Evolutionary conservation across 2,329 filamentous ascomycete species (phyloP).

Genomic region (Clonostachys chloroleuca): DNA sequence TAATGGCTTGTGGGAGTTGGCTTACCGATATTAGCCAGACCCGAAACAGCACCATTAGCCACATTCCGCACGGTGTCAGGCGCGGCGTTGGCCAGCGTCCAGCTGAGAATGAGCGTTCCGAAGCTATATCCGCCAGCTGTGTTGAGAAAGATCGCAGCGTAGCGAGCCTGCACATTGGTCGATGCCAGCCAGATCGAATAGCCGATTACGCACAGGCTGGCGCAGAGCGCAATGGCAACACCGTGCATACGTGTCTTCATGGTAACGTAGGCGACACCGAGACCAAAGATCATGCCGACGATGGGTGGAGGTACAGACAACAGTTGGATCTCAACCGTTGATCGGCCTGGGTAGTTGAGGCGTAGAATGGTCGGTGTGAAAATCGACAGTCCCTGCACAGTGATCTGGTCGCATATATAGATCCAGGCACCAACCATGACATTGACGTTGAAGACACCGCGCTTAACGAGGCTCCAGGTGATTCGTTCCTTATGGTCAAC

Average conservation of each 20-base stretch:
- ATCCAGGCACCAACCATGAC: slow-evolving; percentile 28
- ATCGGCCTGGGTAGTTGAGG: slow-evolving; percentile 15
- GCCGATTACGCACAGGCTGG: slow-evolving; percentile 12
- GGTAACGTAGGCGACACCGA: slow-evolving; percentile 14
- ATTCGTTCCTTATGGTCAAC: slow-evolving; percentile 42
- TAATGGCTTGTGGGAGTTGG: not conserved
- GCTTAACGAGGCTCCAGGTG: slow-evolving; percentile 40
- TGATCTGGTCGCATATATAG: slow-evolving; percentile 54
- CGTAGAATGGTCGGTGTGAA: slow-evolving; percentile 43
- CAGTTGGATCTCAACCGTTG: slow-evolving; percentile 14
- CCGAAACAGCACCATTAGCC: slow-evolving; percentile 16
- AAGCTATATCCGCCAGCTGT: slow-evolving; percentile 16
- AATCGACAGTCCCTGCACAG: slow-evolving; percentile 48
- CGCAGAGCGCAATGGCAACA: slow-evolving; percentile 13
- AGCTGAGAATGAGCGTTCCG: slow-evolving; percentile 14
- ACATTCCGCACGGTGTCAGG: slow-evolving; percentile 17
- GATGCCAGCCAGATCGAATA: slow-evolving; percentile 18
- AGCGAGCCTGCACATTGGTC: slow-evolving; percentile 12
- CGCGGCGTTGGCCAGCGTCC: slow-evolving; percentile 17
- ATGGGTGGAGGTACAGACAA: slow-evolving; percentile 14
- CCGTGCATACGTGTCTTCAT: slow-evolving; percentile 17
- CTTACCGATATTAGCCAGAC: slow-evolving; percentile 16
- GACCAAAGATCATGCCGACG: slow-evolving; percentile 13
- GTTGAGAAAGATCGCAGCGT: slow-evolving; percentile 18
- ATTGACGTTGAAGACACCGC: slow-evolving; percentile 35